These are phyloP conservation scores for Stenocarpella maydis DNA, from an alignment of 2,329 filamentous ascomycete species.

Conservation along the genomic window DNA sequence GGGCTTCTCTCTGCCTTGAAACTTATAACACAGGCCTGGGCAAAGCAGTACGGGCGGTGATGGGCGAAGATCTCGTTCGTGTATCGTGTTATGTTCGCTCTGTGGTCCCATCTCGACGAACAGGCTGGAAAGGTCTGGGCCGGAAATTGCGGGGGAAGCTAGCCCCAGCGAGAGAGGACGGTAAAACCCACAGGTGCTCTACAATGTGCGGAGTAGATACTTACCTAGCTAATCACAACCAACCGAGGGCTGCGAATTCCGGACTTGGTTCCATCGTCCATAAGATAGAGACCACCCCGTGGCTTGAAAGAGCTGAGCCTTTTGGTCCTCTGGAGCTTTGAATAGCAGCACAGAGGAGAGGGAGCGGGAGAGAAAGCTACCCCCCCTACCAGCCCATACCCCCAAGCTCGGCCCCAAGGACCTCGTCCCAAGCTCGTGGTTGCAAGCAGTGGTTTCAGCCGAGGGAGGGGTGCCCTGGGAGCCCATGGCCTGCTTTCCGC, in stretches of 20 bases:
- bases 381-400: not conserved
- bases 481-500: not conserved
- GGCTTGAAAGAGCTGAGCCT: slow-evolving; percentile 6
- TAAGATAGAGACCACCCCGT: not conserved
- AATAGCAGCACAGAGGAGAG: not conserved
- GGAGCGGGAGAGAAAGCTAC: not conserved
- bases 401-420: no score
- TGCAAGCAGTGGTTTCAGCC: slow-evolving; percentile 27
- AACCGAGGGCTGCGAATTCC: not conserved
- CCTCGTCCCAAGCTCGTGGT: slow-evolving; percentile 21
- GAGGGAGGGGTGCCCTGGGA: slow-evolving; percentile 18
- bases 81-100: slow-evolving; percentile 18
- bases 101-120: slow-evolving; percentile 14
- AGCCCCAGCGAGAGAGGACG: not conserved
- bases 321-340: not conserved
- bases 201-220: not conserved
- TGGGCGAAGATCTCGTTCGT: slow-evolving; percentile 6
- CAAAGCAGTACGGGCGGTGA: not conserved
- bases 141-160: slow-evolving; percentile 4
- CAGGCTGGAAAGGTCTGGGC: slow-evolving; percentile 7
- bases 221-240: not conserved
- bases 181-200: slow-evolving; percentile 7
- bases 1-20: not conserved
- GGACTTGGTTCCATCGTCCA: not conserved
- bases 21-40: not conserved